These are phyloP conservation scores for Ophiocytium majus DNA, from an alignment of 352 stramenopile genomes.

Conservation along the genomic window DNA sequence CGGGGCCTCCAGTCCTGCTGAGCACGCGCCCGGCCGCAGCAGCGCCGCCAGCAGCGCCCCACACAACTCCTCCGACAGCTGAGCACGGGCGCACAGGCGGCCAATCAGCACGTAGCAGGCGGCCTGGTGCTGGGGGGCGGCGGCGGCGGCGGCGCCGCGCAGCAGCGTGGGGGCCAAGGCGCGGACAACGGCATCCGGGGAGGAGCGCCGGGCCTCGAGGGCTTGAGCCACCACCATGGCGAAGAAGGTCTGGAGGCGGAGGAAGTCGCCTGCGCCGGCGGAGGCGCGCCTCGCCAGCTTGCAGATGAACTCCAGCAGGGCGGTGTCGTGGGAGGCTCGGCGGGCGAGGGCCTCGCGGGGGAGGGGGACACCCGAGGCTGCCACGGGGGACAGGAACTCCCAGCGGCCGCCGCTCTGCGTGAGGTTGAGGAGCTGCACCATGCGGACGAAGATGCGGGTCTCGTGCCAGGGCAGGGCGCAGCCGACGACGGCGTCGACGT, in stretches of 20 bases:
- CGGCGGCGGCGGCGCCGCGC: constrained; percentile 26
- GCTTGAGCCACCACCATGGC: constrained; percentile 38
- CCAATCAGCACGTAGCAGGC: constrained; percentile 49
- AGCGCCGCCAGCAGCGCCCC: constrained; percentile 22
- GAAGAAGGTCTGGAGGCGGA: constrained; percentile 31
- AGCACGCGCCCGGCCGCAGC: constrained; percentile 25
- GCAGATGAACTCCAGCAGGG: constrained; percentile 47
- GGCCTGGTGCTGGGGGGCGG: constrained; percentile 39
- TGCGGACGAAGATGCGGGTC: constrained; percentile 59
- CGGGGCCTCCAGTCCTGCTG: constrained; percentile 32
- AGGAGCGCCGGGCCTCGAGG: constrained; percentile 1
- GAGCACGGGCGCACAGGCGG: constrained; percentile 16
- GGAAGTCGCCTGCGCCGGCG: constrained; percentile 8
- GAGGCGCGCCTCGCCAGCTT: constrained; percentile 2
- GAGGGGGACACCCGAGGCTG: constrained; percentile 31
- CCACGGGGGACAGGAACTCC: constrained; percentile 51
- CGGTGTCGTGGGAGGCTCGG: constrained; percentile 24
- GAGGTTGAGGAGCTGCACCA: constrained; percentile 57
- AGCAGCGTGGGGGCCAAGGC: constrained; percentile 39
- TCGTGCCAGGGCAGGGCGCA: constrained; percentile 58
- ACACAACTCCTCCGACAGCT: constrained; percentile 29
- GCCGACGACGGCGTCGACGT: constrained; percentile 54
- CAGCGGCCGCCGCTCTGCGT: constrained; percentile 28
- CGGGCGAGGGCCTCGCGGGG: constrained; percentile 41
- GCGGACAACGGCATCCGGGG: constrained; percentile 27